A percentile compares a stretch with the other conserved stretches of the same genome.
Conservation (phyloP, 2,329 filamentous ascomycete species). For the Helminthosporium solani region DNA sequence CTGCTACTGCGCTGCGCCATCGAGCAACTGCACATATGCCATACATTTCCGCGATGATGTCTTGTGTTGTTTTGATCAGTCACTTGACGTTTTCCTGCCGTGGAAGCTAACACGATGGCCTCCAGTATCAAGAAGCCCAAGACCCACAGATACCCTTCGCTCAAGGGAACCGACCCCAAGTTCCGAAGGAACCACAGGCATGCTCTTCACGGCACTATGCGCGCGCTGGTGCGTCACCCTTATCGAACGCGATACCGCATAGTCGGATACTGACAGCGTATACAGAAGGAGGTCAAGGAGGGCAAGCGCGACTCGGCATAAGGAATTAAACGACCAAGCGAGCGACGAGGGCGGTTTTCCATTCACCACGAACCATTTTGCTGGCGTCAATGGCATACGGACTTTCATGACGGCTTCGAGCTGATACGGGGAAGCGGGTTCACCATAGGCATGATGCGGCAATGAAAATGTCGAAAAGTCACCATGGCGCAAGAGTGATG, state of each 20-base stretch:
- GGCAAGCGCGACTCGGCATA: constrained; percentile 89
- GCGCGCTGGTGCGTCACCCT: constrained; percentile 77
- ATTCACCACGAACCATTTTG: constrained; percentile 44
- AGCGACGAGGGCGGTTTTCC: constrained; percentile 38
- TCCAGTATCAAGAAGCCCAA: constrained; percentile 99
- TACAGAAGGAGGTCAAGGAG: constrained; percentile 95
- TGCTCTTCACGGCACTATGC: constrained; percentile 98
- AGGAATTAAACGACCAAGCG: constrained; percentile 42
- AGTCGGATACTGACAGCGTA: constrained; percentile 23
- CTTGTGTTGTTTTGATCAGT: too few relatives aligned
- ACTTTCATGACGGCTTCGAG: constrained; percentile 40
- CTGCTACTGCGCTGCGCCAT: too few relatives aligned
- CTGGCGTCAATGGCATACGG: constrained; percentile 46
- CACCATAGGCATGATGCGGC: constrained; percentile 41
- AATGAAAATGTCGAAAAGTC: constrained; percentile 43
- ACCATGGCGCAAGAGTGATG: constrained; percentile 19
- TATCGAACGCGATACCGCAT: neutral
- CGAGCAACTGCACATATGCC: too few relatives aligned
- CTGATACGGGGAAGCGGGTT: constrained; percentile 35
- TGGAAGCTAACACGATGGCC: neutral
- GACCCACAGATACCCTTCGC: constrained; percentile 97
- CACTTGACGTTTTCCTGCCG: too few relatives aligned
- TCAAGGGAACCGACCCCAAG: constrained; percentile 99
- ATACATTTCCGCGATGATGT: neutral
- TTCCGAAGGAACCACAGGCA: constrained; percentile 99